These are phyloP conservation scores for Lathyrus oleraceus DNA, from an alignment of 306 rosid species.

Conservation along the genomic window DNA sequence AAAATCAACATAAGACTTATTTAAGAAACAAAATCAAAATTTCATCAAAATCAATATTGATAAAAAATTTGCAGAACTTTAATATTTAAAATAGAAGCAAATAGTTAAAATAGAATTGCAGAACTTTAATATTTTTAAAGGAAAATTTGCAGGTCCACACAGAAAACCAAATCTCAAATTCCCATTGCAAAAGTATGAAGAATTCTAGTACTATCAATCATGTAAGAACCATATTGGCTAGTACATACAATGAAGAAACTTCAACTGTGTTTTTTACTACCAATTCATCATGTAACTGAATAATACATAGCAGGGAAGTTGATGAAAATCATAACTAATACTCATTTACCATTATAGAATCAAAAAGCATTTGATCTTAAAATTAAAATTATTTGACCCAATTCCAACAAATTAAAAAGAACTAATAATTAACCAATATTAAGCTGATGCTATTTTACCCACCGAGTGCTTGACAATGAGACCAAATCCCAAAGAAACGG, in stretches of 20 bases:
- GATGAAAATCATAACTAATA: constrained; percentile 31
- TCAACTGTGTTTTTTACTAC: constrained; percentile 25
- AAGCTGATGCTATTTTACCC: too few species aligned
- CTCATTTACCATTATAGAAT: constrained; percentile 36
- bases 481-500: too few species aligned
- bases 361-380: constrained; percentile 44
- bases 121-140: constrained; percentile 49
- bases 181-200: constrained; percentile 18
- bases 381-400: constrained; percentile 26
- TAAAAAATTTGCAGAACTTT: too few species aligned
- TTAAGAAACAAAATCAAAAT: too few species aligned
- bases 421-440: not conserved
- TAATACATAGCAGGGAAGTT: constrained; percentile 22
- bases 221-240: constrained; percentile 14
- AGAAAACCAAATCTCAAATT: constrained; percentile 32
- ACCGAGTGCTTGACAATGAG: too few species aligned
- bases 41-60: too few species aligned
- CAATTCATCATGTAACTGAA: constrained; percentile 17
- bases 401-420: not conserved
- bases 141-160: constrained; percentile 42
- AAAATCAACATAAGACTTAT: too few species aligned
- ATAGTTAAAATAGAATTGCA: constrained; percentile 44
- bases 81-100: too few species aligned
- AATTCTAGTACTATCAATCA: not conserved
- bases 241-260: too few species aligned